Evolutionary conservation across 2,329 filamentous ascomycete species (phyloP).

Genomic region (Xylariaceae sp.): DNA sequence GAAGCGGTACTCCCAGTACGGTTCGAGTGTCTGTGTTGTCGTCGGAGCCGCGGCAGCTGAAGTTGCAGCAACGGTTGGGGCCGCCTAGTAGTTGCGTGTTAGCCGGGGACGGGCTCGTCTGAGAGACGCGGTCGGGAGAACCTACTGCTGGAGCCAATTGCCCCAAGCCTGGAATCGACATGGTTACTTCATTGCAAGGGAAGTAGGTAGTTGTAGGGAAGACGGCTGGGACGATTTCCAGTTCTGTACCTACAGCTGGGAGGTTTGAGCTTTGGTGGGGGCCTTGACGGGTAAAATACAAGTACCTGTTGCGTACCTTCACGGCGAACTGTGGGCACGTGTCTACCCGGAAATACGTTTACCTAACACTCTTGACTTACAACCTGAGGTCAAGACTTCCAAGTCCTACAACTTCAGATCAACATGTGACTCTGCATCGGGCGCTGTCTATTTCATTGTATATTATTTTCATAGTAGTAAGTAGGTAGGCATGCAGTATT

Average conservation of each 20-base stretch:
- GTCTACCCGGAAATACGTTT: too few relatives aligned
- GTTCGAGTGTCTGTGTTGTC: slow-evolving; percentile 49
- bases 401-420: too few relatives aligned
- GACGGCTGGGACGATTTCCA: not conserved
- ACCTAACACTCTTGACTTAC: too few relatives aligned
- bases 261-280: slow-evolving; percentile 6
- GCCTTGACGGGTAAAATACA: not conserved
- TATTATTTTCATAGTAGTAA: too few relatives aligned
- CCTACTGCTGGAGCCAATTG: slow-evolving; percentile 58
- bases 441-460: too few relatives aligned
- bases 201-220: not conserved
- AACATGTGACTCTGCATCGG: too few relatives aligned
- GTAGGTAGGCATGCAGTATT: too few relatives aligned
- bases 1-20: slow-evolving; percentile 74
- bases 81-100: slow-evolving; percentile 14
- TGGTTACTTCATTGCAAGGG: slow-evolving; percentile 33
- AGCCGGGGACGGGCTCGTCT: not conserved
- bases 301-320: not conserved
- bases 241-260: not conserved
- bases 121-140: not conserved
- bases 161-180: slow-evolving; percentile 72
- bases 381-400: too few relatives aligned
- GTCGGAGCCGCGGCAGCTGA: slow-evolving; percentile 35
- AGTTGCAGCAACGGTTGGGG: slow-evolving; percentile 20
- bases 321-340: too few relatives aligned